Percentiles rank a stretch among this genome's conserved stretches.
phyloP scores from a whole-genome alignment of 176 grass and related monocot species.

The Musa troglodytarum region DNA sequence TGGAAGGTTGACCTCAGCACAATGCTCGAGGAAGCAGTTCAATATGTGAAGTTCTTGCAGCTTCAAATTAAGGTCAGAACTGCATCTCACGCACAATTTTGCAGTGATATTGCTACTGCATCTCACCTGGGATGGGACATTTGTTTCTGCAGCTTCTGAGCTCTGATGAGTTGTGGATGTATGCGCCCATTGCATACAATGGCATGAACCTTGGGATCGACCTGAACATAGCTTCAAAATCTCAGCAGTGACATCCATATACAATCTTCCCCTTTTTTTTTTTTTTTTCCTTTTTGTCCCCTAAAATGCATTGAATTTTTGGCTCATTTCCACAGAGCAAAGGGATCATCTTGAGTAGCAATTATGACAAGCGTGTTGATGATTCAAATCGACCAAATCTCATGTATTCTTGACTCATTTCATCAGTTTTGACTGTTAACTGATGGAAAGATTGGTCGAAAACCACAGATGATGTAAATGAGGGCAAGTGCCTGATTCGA shows the following conservation, averaged over 20 bases:
- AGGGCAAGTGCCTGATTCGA: too few species aligned
- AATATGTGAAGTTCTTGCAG: slow-evolving; percentile 93
- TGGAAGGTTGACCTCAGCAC: slow-evolving; percentile 94
- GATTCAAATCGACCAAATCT: too few species aligned
- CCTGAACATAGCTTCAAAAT: slow-evolving; percentile 38
- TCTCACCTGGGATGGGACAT: not conserved
- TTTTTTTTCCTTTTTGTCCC: too few species aligned
- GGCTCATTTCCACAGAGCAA: too few species aligned
- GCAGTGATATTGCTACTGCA: not conserved
- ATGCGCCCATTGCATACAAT: slow-evolving; percentile 82
- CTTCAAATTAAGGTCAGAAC: slow-evolving; percentile 80
- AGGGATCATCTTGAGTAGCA: too few species aligned
- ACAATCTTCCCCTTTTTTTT: too few species aligned
- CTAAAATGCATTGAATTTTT: too few species aligned
- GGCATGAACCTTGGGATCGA: slow-evolving; percentile 71
- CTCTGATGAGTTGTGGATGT: slow-evolving; percentile 95
- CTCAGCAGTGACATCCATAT: slow-evolving; percentile 5
- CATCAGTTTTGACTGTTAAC: too few species aligned
- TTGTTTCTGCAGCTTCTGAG: slow-evolving; percentile 68
- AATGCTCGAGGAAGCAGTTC: slow-evolving; percentile 93
- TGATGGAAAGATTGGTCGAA: too few species aligned
- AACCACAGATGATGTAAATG: too few species aligned
- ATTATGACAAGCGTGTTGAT: too few species aligned
- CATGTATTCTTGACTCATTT: too few species aligned
- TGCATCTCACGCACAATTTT: not conserved